Evolutionary conservation across 2,329 filamentous ascomycete species (phyloP), one percentile per base, ranked within the genome.

Genomic region (Talaromyces rugulosus): DNA sequence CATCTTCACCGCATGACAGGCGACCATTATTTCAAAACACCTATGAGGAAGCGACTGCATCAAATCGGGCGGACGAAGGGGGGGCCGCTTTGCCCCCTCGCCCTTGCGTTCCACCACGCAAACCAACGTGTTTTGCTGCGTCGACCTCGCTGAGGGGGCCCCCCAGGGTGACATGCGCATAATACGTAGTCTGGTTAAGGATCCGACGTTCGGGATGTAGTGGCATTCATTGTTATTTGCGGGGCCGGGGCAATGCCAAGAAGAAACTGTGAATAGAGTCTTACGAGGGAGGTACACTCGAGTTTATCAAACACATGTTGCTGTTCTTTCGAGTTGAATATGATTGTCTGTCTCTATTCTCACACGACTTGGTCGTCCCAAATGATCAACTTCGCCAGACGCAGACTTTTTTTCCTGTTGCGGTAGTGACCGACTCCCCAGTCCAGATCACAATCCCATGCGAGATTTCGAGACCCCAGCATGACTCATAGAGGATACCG

Each of bases 1-100:
- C 44, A 18, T 47, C 44, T 23, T 68, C 69, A 71, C 71, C 69
- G 68, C 69, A 72, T 68, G 71, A 65, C 68, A 65, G 70, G 71
- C 66, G 58, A 66, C 53, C 28, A 58, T 30, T 50, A 23, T 23
- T 60, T 51, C 51, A 27, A 12, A 18, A 27, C 23, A 47, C 44
- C 44, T 18, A 47, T 47, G 44, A 27, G n/a, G n/a, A 47, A 27
- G 44, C n/a, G 36, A 40, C 36, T n/a, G 36, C 58, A 42, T 59
- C 44, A 27, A 16, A 47, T 11, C 44, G 44, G 7, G 23, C 44
- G 28, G 44, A 59, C 18, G 42, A 59, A 51, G 16, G 11, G 44
- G 44, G 44, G 44, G 44, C 44, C 44, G 44, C 23, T 47, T 27
- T 47, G 44, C 44, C 44, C 44, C 11, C 18, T 47, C 42, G 42